Conservation (phyloP, 2,329 filamentous ascomycete species). For the Mollisia scopiformis region DNA sequence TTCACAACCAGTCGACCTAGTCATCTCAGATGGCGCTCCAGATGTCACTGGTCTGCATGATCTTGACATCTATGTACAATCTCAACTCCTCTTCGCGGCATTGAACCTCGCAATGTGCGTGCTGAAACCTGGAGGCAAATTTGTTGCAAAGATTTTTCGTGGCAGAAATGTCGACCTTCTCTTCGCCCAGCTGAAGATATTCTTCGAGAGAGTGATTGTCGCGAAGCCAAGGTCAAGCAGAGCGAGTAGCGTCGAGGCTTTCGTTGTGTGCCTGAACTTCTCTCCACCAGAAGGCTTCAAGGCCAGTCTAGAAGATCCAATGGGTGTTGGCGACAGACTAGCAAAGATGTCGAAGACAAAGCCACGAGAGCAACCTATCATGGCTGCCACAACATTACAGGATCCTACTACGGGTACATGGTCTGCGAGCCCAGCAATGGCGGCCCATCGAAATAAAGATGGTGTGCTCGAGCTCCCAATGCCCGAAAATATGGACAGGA, state of each 20-base stretch:
- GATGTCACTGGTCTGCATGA: conserved; percentile 97
- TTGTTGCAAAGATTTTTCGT: conserved; percentile 97
- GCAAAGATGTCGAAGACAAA: conserved; percentile 51
- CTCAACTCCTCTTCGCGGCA: conserved; percentile 90
- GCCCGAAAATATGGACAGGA: conserved; percentile 40
- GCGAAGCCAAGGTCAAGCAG: conserved; percentile 93
- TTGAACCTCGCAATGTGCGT: conserved; percentile 93
- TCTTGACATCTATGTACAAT: conserved; percentile 97
- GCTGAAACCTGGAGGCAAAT: conserved; percentile 88
- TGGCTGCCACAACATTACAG: conserved; percentile 49
- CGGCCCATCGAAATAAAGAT: conserved; percentile 22
- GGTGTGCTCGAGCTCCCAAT: conserved; percentile 32
- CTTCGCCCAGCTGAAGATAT: conserved; percentile 89
- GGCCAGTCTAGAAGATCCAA: conserved; percentile 74
- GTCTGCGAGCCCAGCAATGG: conserved; percentile 29
- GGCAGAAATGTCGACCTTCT: conserved; percentile 94
- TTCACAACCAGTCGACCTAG: conserved; percentile 83
- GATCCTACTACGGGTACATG: conserved; percentile 48
- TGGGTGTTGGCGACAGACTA: conserved; percentile 65
- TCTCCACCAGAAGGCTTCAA: conserved; percentile 75
- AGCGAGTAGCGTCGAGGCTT: conserved; percentile 96
- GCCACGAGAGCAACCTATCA: conserved; percentile 43
- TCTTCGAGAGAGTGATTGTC: conserved; percentile 85
- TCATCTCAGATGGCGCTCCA: conserved; percentile 92
- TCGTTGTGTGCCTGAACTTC: conserved; percentile 94